A percentile compares a stretch with the other conserved stretches of the same genome.
Conservation (phyloP, 1,139 yeast species). For the Geotrichum aggregatum region DNA sequence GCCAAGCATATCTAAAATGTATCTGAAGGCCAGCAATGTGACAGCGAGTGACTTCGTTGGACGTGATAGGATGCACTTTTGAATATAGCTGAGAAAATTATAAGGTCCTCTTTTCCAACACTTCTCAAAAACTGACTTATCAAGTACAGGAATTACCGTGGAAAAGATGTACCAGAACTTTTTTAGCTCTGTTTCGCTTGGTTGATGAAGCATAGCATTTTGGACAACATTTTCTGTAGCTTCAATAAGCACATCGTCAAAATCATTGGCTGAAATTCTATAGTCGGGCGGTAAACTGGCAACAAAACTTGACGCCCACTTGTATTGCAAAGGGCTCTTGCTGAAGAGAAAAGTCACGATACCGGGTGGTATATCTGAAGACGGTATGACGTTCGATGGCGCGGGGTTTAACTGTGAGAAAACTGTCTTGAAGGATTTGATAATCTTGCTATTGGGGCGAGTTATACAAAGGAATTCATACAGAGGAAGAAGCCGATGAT, state of each 20-base stretch:
- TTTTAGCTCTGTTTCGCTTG: background rate
- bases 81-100: background rate
- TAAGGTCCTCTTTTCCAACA: background rate
- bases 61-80: background rate
- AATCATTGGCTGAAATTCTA: background rate
- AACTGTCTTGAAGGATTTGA: background rate
- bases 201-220: background rate
- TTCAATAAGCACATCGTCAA: background rate
- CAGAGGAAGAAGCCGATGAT: background rate
- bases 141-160: background rate
- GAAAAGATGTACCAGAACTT: conserved; percentile 2
- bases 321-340: background rate
- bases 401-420: background rate
- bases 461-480: background rate
- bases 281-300: background rate
- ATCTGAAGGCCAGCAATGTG: background rate
- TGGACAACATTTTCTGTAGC: background rate
- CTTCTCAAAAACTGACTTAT: background rate
- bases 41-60: background rate
- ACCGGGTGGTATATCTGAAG: background rate
- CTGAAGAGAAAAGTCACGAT: background rate
- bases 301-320: conserved; percentile 2
- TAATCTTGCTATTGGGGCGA: background rate
- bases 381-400: background rate
- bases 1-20: conserved; percentile 1